Base-by-base conservation (phyloP, 108 stramenopile genomes). In the Fragilaria crotonensis region DNA sequence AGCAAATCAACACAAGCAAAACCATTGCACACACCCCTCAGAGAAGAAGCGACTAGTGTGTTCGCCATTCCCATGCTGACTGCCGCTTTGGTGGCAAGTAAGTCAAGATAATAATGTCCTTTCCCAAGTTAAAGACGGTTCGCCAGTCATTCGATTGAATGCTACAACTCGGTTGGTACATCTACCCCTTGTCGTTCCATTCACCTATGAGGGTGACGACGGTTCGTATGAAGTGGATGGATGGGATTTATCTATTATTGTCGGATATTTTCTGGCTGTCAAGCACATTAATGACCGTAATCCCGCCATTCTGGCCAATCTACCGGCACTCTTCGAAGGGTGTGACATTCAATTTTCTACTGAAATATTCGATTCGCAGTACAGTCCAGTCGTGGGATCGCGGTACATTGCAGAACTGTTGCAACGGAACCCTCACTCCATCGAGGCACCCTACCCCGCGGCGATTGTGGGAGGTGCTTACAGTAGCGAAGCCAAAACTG, bases 341-440 rank as follows among this genome's bases (percentile, higher is more conserved):
- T 63, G 62, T 45, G 62, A 63, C 48, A 44, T 63, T 36, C 32
- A 53, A 26, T 54, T 30, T 5, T 25, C 52, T 29, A 54, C 30
- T 20, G 33, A 33, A 63, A 26, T 54, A 2, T 44, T 19, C 20
- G 62, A 63, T 29, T 44, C 62, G 2, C 20, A 54, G 25, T 54
- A 54, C 9, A 48, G 27, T 21, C 36, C 36, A 41, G 7, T 41
- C 11, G 11, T 7, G 14, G 36, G 36, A 11, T 9, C 50, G 23
- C 23, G 36, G 23, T 1, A 20, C 5, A 52, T 47, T 18, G 62
- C 62, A 1, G 21, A 28, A 41, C 25, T 29, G 11, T 63, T 54
- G 33, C 9, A 50, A 25, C 1, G 20, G 11, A 23, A 32, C n/a
- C 23, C 57, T 1, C 49, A 50, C 23, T 19, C 49, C 7, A 7